Conservation (phyloP, 108 stramenopile genomes). For the Fragilaria crotonensis region DNA sequence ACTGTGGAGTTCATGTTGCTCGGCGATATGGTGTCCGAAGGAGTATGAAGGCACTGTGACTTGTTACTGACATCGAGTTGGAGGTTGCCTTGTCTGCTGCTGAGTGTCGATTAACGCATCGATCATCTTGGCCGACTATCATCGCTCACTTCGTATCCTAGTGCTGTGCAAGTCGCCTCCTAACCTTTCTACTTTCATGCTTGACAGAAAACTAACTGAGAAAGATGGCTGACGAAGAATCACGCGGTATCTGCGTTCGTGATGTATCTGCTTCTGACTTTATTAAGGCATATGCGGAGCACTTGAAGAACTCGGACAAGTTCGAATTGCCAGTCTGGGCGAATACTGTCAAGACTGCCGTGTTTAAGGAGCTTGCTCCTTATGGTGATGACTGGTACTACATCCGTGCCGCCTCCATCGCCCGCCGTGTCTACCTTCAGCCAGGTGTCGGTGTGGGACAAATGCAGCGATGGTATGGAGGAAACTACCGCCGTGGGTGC, state of each 20-base stretch:
- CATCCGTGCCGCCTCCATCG: slow-evolving; percentile 98
- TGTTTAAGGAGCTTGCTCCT: slow-evolving; percentile 97
- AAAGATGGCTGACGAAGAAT: slow-evolving; percentile 76
- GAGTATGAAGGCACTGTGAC: too few species aligned
- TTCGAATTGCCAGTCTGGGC: slow-evolving; percentile 97
- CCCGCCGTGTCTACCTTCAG: slow-evolving; percentile 96
- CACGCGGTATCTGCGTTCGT: slow-evolving; percentile 83
- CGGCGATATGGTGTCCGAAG: too few species aligned
- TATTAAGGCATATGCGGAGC: slow-evolving; percentile 92
- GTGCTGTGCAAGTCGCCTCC: too few species aligned
- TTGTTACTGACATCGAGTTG: too few species aligned
- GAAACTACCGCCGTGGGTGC: slow-evolving; percentile 83
- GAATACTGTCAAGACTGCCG: slow-evolving; percentile 96
- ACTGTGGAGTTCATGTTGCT: too few species aligned
- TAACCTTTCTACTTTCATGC: too few species aligned
- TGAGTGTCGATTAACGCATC: too few species aligned
- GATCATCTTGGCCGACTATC: too few species aligned
- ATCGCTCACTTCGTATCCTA: too few species aligned
- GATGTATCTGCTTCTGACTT: slow-evolving; percentile 87
- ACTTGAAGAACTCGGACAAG: slow-evolving; percentile 97
- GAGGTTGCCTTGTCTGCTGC: too few species aligned
- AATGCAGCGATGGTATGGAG: slow-evolving; percentile 96
- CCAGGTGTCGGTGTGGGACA: slow-evolving; percentile 96
- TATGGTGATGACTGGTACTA: slow-evolving; percentile 99
- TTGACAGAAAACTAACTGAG: too few species aligned